phyloP scores from a whole-genome alignment of 2,329 filamentous ascomycete genomes.

The Colletotrichum somersetense region DNA sequence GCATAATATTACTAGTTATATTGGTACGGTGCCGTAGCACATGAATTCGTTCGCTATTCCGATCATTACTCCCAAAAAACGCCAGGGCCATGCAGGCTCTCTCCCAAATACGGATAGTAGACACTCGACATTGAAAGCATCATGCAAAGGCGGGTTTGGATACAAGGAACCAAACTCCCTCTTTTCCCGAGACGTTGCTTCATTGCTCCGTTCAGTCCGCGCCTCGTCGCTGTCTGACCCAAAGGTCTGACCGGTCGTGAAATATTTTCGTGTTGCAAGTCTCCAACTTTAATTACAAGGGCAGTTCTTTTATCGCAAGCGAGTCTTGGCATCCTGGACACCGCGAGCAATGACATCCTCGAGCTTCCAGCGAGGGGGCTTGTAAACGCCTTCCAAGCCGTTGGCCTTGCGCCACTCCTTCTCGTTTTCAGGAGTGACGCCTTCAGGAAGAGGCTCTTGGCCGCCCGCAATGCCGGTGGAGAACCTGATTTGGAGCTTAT shows the following conservation, averaged over 20 bases:
- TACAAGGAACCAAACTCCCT: conserved; percentile 24
- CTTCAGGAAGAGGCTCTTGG: conserved; percentile 79
- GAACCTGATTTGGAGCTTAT: conserved; percentile 94
- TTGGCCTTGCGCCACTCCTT: conserved; percentile 73
- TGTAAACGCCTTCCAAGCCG: conserved; percentile 78
- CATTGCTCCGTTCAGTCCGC: conserved; percentile 27
- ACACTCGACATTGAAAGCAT: conserved; percentile 40
- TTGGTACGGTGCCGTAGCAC: conserved; percentile 39
- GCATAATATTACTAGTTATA: conserved; percentile 41
- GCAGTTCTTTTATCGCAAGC: conserved; percentile 68
- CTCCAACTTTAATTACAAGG: not conserved
- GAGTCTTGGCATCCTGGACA: conserved; percentile 80
- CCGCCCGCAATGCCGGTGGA: conserved; percentile 96
- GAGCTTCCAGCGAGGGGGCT: conserved; percentile 85
- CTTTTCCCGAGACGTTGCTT: conserved; percentile 27
- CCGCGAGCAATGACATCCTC: conserved; percentile 83
- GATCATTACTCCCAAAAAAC: conserved; percentile 38
- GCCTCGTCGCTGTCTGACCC: conserved; percentile 26
- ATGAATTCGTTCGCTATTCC: conserved; percentile 39
- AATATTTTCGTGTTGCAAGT: conserved; percentile 3
- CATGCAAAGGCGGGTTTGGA: conserved; percentile 38
- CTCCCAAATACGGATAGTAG: conserved; percentile 28
- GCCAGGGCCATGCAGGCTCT: conserved; percentile 40
- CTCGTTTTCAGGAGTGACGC: conserved; percentile 78
- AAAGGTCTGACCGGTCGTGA: conserved; percentile 15